These are phyloP conservation scores for Ogataea siamensis DNA, from an alignment of 805 yeast genomes.

Conservation along the genomic window DNA sequence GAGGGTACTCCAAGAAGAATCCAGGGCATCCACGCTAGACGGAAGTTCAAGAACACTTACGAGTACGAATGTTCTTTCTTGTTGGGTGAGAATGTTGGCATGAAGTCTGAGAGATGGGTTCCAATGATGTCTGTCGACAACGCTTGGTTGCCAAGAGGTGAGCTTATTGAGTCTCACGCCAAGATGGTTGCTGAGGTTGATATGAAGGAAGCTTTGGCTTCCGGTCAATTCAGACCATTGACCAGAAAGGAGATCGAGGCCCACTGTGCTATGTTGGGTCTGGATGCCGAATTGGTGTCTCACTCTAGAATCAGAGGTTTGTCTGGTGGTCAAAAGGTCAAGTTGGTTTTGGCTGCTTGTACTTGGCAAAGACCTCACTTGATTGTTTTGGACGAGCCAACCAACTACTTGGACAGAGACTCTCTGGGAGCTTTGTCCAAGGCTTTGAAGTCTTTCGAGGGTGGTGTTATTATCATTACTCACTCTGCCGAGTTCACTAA, in stretches of 20 bases:
- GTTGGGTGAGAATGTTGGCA: conserved; percentile 98
- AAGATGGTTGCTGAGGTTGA: conserved; percentile 99
- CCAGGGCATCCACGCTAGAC: conserved; percentile 89
- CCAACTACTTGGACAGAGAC: conserved; percentile 98
- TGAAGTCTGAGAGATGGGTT: conserved; percentile 99
- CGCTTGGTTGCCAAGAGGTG: conserved; percentile 99
- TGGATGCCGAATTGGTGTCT: conserved; percentile 98
- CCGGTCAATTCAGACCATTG: conserved; percentile 99
- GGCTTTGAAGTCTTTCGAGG: conserved; percentile 98
- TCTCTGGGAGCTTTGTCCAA: conserved; percentile 98
- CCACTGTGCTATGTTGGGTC: conserved; percentile 98
- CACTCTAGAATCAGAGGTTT: conserved; percentile 99
- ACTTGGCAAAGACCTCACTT: conserved; percentile 99
- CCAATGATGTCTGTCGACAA: conserved; percentile 99
- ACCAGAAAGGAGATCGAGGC: conserved; percentile 99
- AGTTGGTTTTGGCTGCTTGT: conserved; percentile 99
- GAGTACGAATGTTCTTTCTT: conserved; percentile 98
- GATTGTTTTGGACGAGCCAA: conserved; percentile 99
- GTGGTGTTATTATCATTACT: conserved; percentile 99
- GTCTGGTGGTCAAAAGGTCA: conserved; percentile 99
- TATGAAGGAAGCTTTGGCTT: conserved; percentile 99
- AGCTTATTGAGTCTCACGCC: conserved; percentile 93
- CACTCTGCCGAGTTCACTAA: conserved; percentile 99
- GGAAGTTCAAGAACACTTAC: conserved; percentile 99
- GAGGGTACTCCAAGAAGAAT: conserved; percentile 99